These are phyloP conservation scores for Phaseolus lunatus DNA, from an alignment of 306 rosid genomes.

Conservation along the genomic window DNA sequence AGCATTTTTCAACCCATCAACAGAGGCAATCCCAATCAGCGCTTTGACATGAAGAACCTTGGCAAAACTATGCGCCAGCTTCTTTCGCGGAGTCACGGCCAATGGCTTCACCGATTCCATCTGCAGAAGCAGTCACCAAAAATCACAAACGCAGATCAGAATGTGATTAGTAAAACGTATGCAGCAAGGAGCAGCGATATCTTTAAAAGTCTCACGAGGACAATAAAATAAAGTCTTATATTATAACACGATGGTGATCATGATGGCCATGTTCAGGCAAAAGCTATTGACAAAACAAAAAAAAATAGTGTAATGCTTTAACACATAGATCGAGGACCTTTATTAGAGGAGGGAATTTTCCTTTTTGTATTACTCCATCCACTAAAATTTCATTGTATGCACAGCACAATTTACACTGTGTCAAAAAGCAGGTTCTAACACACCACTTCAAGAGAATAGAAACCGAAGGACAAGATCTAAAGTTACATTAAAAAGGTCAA, in stretches of 20 bases:
- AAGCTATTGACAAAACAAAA: constrained; percentile 14
- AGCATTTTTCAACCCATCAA: constrained; percentile 61
- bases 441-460: constrained; percentile 31
- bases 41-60: constrained; percentile 81
- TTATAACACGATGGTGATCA: constrained; percentile 41
- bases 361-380: constrained; percentile 50
- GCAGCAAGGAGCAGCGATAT: constrained; percentile 11
- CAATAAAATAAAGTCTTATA: constrained; percentile 50
- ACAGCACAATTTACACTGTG: constrained; percentile 37
- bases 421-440: constrained; percentile 45
- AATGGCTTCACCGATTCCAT: constrained; percentile 81
- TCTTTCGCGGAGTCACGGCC: constrained; percentile 67
- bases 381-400: constrained; percentile 28
- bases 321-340: constrained; percentile 69
- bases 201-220: constrained; percentile 22
- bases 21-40: constrained; percentile 63
- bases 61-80: constrained; percentile 67
- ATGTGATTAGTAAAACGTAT: constrained; percentile 12
- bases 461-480: constrained; percentile 49
- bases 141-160: constrained; percentile 30
- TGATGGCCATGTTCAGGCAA: constrained; percentile 53
- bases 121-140: constrained; percentile 46
- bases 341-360: constrained; percentile 51
- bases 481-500: constrained; percentile 47
- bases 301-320: constrained; percentile 65